Base-by-base conservation (phyloP, 306 rosid genomes). In the Quercus ilex region DNA sequence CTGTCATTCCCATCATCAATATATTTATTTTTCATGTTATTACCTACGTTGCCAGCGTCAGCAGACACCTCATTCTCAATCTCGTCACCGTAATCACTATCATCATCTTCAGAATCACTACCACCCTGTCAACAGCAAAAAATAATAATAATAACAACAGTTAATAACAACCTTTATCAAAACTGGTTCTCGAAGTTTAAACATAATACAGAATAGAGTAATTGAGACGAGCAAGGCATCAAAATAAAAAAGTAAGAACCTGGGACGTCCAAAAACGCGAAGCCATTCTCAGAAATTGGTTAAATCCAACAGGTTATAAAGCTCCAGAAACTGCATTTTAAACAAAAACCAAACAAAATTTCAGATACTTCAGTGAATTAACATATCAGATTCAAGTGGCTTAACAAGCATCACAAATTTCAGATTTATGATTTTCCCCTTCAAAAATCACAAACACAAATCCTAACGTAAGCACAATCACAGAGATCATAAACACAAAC, bases 71-170 rank as follows among this genome's bases (percentile, higher is more conserved):
- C 53, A 21, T 71, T 73, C 19, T 87, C 93, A 74, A 78, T 75
- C 55, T 86, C 95, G 11, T 89, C 89, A 25, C 77, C 96, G 51
- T 56, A 79, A 55, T 92, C 97, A 78, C 89, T 87, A 55, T 85
- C 90, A 73, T 94, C 99, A 4, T 86, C 90, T 84, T 91, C 98
- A 0, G 99, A 85, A 55, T 91, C 98, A 57, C 94, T 91, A 2
- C 86, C 94, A 65, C 87, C 89, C 99, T 95, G 58, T 3, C 31
- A 83, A 80, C 59, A 18, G 55, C 49, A 71, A 28, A 35, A 21
- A 14, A 33, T 1, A 25, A 55, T 15, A 35, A 38, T 38, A 38
- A 38, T 38, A n/a, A n/a, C n/a, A 38, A 7, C 46, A 38, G 10
- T 31, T 28, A 30, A 14, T 2, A 38, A 74, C 15, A 30, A 19